A percentile compares a stretch with the other conserved stretches of the same genome.
Conservation (phyloP, 2,329 filamentous ascomycete species). For the Fusarium verticillioides region DNA sequence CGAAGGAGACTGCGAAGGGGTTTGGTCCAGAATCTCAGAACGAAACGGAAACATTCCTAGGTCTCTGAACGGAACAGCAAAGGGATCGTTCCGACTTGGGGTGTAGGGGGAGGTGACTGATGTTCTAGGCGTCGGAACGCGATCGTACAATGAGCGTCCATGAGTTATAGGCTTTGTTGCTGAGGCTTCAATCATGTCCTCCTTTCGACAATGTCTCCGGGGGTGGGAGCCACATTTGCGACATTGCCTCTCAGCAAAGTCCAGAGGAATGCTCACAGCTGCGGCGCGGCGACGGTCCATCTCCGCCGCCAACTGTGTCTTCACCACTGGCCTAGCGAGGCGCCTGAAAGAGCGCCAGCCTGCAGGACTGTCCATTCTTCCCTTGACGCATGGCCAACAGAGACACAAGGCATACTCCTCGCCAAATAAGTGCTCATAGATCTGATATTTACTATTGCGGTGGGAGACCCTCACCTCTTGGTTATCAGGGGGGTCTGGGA, state of each 20-base stretch:
- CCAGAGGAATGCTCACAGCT: conserved; percentile 13
- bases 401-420: conserved; percentile 27
- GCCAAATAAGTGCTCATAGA: conserved; percentile 21
- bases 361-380: neutral
- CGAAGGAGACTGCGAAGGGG: neutral
- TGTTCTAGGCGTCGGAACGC: neutral
- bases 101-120: neutral
- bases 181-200: neutral
- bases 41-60: neutral
- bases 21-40: neutral
- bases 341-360: neutral
- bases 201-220: conserved; percentile 16
- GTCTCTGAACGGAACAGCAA: neutral
- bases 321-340: neutral
- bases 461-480: neutral
- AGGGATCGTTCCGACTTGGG: neutral
- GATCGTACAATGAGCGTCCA: neutral
- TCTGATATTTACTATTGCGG: neutral
- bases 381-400: conserved; percentile 36
- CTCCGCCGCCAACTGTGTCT: conserved; percentile 5
- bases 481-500: conserved; percentile 8
- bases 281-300: neutral
- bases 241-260: conserved; percentile 23
- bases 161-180: neutral
- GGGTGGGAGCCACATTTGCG: conserved; percentile 30